Conservation (phyloP, 169 alveolate species). For the Cryptosporidium muris region DNA sequence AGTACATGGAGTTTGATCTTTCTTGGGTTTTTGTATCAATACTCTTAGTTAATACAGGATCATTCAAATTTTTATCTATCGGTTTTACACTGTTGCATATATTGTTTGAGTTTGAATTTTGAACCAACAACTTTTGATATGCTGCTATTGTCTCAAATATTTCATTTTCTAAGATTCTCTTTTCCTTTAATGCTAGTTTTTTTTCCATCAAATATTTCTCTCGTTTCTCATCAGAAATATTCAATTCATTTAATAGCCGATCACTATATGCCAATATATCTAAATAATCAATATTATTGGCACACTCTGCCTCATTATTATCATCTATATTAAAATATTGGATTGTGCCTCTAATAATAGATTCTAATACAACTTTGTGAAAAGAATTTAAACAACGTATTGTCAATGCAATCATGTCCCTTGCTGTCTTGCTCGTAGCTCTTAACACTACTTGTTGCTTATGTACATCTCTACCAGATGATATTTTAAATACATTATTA, state of each 20-base stretch:
- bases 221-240: background rate
- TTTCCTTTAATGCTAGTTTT: slow-evolving; percentile 8
- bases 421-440: slow-evolving; percentile 51
- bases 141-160: slow-evolving; percentile 60
- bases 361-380: slow-evolving; percentile 21
- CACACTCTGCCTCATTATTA: background rate
- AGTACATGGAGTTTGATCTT: no score
- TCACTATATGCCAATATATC: slow-evolving; percentile 18
- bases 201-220: slow-evolving; percentile 17
- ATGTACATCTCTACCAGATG: slow-evolving; percentile 48
- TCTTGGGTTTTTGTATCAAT: no score
- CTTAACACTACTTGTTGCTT: slow-evolving; percentile 14
- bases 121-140: slow-evolving; percentile 41
- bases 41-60: no score
- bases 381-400: slow-evolving; percentile 38
- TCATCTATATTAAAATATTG: background rate
- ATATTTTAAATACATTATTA: slow-evolving; percentile 12
- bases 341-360: slow-evolving; percentile 18
- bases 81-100: no score
- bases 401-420: slow-evolving; percentile 44
- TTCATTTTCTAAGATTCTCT: slow-evolving; percentile 30
- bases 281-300: background rate
- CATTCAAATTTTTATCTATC: no score
- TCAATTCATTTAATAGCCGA: slow-evolving; percentile 20
- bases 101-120: slow-evolving; percentile 3